phyloP scores from a whole-genome alignment of 106 monocot genomes.

The Acorus calamus region DNA sequence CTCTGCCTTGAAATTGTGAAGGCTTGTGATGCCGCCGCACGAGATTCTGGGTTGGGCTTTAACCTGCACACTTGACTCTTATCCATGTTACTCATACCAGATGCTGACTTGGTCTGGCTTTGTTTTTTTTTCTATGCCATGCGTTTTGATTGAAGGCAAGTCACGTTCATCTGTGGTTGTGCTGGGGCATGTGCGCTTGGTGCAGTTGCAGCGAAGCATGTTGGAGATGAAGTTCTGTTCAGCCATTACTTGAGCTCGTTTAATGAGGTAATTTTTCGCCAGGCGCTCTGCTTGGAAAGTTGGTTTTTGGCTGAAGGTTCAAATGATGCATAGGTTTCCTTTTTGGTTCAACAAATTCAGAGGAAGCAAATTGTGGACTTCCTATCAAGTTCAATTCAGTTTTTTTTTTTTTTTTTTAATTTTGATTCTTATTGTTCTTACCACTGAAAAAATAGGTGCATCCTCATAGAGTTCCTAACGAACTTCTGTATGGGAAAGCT shows the following conservation, averaged over 20 bases:
- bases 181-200: conserved; percentile 90
- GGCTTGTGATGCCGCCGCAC: conserved; percentile 39
- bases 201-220: conserved; percentile 54
- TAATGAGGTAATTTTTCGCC: conserved; percentile 73
- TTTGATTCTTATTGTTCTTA: no score
- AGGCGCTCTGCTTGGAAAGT: no score
- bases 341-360: no score
- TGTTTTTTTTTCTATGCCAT: not conserved
- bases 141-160: conserved; percentile 28
- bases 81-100: not conserved
- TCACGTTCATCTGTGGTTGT: conserved; percentile 71
- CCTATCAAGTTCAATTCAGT: no score
- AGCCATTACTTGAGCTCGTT: conserved; percentile 62
- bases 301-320: no score
- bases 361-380: no score
- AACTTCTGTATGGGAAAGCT: conserved; percentile 81
- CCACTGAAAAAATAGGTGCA: no score
- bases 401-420: no score
- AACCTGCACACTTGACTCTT: no score
- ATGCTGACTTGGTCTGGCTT: not conserved
- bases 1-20: conserved; percentile 45
- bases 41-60: conserved; percentile 27
- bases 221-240: conserved; percentile 35
- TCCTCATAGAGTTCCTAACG: conserved; percentile 52
- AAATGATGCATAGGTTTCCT: no score